Evolutionary conservation across 768 basidiomycete genomes (phyloP).

Genomic region (Daedaleopsis sinensis): DNA sequence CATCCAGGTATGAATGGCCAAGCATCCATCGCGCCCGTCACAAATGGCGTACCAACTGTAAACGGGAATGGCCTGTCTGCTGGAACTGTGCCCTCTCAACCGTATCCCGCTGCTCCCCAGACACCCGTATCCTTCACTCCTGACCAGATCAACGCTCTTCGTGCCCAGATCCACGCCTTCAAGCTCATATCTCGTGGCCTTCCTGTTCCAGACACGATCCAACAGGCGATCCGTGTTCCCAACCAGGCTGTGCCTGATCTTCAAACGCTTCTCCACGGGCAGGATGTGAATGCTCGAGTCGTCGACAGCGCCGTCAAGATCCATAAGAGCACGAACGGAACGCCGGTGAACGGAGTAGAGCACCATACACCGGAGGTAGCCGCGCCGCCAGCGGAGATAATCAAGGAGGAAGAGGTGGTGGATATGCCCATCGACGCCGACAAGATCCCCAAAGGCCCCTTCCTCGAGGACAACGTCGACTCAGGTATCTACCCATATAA

Average conservation of each 20-base stretch:
- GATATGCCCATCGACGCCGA: slow-evolving; percentile 62
- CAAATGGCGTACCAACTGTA: slow-evolving; percentile 40
- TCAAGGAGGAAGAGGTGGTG: slow-evolving; percentile 52
- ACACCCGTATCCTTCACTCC: slow-evolving; percentile 79
- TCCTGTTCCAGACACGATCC: slow-evolving; percentile 69
- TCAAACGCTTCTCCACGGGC: slow-evolving; percentile 63
- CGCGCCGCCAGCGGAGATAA: slow-evolving; percentile 23
- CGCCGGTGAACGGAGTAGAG: slow-evolving; percentile 26
- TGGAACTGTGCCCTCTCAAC: slow-evolving; percentile 52
- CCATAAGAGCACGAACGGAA: slow-evolving; percentile 51
- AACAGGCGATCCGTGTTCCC: slow-evolving; percentile 68
- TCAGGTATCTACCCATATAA: slow-evolving; percentile 93
- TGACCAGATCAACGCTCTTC: slow-evolving; percentile 75
- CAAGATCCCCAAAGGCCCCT: slow-evolving; percentile 72
- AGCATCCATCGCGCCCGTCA: slow-evolving; percentile 21
- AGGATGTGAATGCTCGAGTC: slow-evolving; percentile 62
- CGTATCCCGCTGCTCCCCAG: slow-evolving; percentile 56
- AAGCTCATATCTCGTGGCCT: slow-evolving; percentile 67
- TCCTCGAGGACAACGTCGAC: slow-evolving; percentile 76
- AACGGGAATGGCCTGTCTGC: slow-evolving; percentile 46
- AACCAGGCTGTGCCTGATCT: slow-evolving; percentile 63
- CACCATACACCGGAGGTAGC: slow-evolving; percentile 5
- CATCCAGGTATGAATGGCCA: slow-evolving; percentile 30
- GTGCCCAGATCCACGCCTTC: slow-evolving; percentile 83
- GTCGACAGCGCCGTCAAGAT: slow-evolving; percentile 78